Percentiles rank a stretch among this genome's conserved stretches.
Evolutionary conservation across 148 eudicot genomes (phyloP).

Genomic region (Spergularia marina): DNA sequence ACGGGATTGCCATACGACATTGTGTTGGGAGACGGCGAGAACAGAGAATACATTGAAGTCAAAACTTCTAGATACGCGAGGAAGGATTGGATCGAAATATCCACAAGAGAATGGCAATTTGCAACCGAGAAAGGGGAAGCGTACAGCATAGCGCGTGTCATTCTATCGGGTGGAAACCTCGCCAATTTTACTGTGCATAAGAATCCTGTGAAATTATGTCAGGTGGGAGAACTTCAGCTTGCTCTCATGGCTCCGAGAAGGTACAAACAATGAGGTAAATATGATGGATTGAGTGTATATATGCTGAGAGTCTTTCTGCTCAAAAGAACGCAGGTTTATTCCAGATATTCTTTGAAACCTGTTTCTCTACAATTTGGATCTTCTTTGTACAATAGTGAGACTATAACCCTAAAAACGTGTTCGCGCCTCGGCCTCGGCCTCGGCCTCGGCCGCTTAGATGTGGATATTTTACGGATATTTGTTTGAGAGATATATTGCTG

Average conservation of each 20-base stretch:
- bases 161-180: constrained; percentile 36
- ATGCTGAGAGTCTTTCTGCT: no score
- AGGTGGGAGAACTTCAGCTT: constrained; percentile 57
- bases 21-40: constrained; percentile 43
- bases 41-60: constrained; percentile 69
- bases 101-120: constrained; percentile 87
- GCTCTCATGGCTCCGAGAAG: constrained; percentile 52
- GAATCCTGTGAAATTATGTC: constrained; percentile 66
- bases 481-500: no score
- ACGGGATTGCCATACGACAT: constrained; percentile 83
- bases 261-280: constrained; percentile 31
- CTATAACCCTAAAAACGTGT: no score
- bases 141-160: constrained; percentile 73
- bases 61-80: constrained; percentile 64
- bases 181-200: constrained; percentile 55
- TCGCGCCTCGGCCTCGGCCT: no score
- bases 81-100: constrained; percentile 70
- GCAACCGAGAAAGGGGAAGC: constrained; percentile 70
- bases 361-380: no score
- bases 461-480: no score
- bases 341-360: no score
- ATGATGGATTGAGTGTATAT: no score
- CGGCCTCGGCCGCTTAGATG: no score
- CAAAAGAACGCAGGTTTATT: no score
- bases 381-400: no score